Conservation (phyloP, 2,329 filamentous ascomycete species). For the Colletotrichum navitas region DNA sequence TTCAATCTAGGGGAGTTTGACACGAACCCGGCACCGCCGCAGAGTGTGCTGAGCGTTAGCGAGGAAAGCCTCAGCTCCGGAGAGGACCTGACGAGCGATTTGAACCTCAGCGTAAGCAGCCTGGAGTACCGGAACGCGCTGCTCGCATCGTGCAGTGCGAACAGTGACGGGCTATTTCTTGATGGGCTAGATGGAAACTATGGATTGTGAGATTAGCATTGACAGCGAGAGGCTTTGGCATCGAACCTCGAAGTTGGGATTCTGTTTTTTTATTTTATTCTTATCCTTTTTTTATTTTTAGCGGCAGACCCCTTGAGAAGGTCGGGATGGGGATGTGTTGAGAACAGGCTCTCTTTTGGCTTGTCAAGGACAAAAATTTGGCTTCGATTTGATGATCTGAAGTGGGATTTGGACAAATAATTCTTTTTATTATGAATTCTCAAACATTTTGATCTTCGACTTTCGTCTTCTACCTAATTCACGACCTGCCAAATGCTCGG, state of each 20-base stretch:
- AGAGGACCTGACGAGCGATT: constrained; percentile 57
- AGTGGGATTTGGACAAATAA: neutral
- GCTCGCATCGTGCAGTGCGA: constrained; percentile 43
- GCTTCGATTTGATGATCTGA: neutral
- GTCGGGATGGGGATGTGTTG: neutral
- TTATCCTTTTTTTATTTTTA: neutral
- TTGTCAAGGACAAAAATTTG: neutral
- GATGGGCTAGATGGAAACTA: constrained; percentile 59
- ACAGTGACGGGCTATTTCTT: constrained; percentile 48
- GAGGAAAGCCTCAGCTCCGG: constrained; percentile 70
- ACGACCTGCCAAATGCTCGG: neutral
- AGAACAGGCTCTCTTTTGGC: neutral
- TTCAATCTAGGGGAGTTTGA: constrained; percentile 65
- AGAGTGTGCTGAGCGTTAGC: constrained; percentile 68
- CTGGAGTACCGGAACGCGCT: constrained; percentile 53
- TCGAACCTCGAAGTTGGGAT: neutral
- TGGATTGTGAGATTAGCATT: constrained; percentile 49
- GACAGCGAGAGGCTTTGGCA: constrained; percentile 28
- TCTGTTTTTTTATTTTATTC: neutral
- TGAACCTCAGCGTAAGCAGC: constrained; percentile 49
- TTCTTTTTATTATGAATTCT: neutral
- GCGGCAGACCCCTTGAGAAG: neutral
- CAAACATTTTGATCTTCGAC: neutral
- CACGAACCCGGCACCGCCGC: constrained; percentile 57
- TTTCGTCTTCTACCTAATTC: neutral